phyloP scores from a whole-genome alignment of 164 flowering plant genomes.

The Buxus sempervirens region DNA sequence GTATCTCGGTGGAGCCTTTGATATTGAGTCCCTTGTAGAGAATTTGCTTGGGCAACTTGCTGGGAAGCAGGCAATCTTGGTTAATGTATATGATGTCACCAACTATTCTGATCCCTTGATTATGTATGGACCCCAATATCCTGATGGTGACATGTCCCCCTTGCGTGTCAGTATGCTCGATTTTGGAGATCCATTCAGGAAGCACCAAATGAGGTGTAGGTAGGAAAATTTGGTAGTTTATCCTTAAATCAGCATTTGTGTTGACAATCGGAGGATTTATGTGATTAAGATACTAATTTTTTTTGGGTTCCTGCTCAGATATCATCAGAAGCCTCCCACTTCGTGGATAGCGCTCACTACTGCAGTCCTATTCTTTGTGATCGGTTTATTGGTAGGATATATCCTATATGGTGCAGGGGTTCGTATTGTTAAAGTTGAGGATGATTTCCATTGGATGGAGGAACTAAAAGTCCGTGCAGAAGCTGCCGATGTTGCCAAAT shows the following conservation, averaged over 20 bases:
- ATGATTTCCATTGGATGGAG: constrained; percentile 75
- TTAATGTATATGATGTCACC: constrained; percentile 83
- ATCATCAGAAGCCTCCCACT: constrained; percentile 62
- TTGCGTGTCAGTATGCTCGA: constrained; percentile 72
- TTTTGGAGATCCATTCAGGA: constrained; percentile 92
- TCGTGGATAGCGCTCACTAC: constrained; percentile 64
- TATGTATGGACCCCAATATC: constrained; percentile 74
- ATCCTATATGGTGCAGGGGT: constrained; percentile 61
- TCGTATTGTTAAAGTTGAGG: constrained; percentile 83
- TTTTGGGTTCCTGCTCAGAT: constrained; percentile 38
- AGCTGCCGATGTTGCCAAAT: constrained; percentile 95
- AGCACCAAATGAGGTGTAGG: constrained; percentile 89
- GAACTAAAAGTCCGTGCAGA: constrained; percentile 81
- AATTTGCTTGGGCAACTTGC: constrained; percentile 89
- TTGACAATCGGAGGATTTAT: not conserved
- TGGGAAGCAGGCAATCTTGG: constrained; percentile 78
- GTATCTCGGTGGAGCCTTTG: constrained; percentile 93
- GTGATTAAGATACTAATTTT: constrained; percentile 3
- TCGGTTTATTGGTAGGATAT: constrained; percentile 59
- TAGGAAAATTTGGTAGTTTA: constrained; percentile 23
- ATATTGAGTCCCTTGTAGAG: constrained; percentile 92
- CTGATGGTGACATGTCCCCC: constrained; percentile 67
- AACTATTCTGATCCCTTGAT: constrained; percentile 67
- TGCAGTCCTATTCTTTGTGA: constrained; percentile 56
- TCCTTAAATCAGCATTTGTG: not conserved